phyloP scores from a whole-genome alignment of 2,329 filamentous ascomycete species.

The Alternaria sp. region DNA sequence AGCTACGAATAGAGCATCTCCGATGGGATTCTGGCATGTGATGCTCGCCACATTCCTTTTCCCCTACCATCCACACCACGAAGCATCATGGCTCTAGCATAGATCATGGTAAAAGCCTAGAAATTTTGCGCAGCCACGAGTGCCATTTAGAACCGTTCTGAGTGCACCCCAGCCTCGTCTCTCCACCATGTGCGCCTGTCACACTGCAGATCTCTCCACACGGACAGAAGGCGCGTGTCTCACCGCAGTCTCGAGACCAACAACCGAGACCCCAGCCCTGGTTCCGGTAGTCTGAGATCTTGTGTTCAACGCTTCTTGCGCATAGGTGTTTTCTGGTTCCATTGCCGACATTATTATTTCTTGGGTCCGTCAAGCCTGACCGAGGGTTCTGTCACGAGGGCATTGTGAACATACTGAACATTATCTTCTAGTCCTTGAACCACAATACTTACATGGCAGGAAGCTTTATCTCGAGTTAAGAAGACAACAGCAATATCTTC shows the following conservation, averaged over 20 bases:
- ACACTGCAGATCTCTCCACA: slow-evolving; percentile 20
- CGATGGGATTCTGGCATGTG: slow-evolving; percentile 7
- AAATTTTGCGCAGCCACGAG: neutral
- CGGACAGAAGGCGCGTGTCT: slow-evolving; percentile 15
- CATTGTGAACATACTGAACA: neutral
- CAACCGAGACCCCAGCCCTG: slow-evolving; percentile 12
- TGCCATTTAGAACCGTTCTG: neutral
- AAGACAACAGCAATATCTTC: neutral
- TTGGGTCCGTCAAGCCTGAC: neutral
- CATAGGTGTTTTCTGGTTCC: neutral
- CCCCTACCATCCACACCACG: neutral
- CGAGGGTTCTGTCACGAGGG: neutral
- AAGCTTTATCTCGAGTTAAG: rapidly evolving
- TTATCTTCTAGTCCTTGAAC: neutral
- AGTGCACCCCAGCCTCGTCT: slow-evolving; percentile 12
- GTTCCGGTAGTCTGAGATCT: slow-evolving; percentile 19
- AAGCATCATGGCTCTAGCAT: neutral
- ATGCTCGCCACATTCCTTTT: slow-evolving; percentile 1
- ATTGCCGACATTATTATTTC: slow-evolving; percentile 4
- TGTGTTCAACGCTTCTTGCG: slow-evolving; percentile 10
- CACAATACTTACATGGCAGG: neutral
- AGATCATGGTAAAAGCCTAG: neutral
- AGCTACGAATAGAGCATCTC: neutral
- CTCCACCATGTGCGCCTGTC: slow-evolving; percentile 25
- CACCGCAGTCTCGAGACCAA: slow-evolving; percentile 14